Percentiles rank a stretch among this genome's conserved stretches.
Evolutionary conservation across 306 rosid genomes (phyloP).

Genomic region (Cucurbita ficifolia): DNA sequence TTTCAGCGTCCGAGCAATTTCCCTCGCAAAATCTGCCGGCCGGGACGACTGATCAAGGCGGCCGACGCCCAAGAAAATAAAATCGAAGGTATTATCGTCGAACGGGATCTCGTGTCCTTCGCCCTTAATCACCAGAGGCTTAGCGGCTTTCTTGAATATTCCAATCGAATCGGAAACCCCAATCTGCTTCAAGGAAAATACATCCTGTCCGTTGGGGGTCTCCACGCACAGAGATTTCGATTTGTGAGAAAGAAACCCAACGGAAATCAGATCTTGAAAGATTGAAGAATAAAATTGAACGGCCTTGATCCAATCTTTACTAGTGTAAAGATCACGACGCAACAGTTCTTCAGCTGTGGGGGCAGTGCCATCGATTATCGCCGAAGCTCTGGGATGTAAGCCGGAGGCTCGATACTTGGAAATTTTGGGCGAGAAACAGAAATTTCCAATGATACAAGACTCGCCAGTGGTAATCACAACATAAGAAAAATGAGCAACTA

Average conservation of each 20-base stretch:
- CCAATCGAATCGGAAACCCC: constrained; percentile 60
- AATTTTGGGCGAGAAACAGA: constrained; percentile 68
- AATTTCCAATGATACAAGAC: constrained; percentile 53
- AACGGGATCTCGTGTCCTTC: constrained; percentile 48
- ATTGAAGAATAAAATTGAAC: constrained; percentile 61
- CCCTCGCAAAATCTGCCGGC: constrained; percentile 47
- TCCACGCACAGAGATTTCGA: constrained; percentile 63
- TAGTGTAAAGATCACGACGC: constrained; percentile 28
- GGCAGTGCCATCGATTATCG: not conserved
- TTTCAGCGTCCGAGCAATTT: constrained; percentile 58
- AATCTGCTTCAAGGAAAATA: constrained; percentile 49
- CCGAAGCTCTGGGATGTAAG: constrained; percentile 8
- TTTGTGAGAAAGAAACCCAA: constrained; percentile 43
- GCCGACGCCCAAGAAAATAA: constrained; percentile 62
- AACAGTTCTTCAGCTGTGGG: not conserved
- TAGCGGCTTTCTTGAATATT: constrained; percentile 43
- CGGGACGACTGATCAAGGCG: constrained; percentile 32
- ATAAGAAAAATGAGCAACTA: constrained; percentile 62
- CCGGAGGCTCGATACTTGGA: constrained; percentile 25
- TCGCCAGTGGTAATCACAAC: constrained; percentile 65
- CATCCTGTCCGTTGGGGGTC: constrained; percentile 62
- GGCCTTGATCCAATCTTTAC: constrained; percentile 60
- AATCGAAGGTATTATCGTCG: constrained; percentile 39
- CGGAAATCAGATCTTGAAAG: constrained; percentile 55
- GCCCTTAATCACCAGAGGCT: constrained; percentile 56